Percentiles rank a stretch among this genome's conserved stretches.
These are phyloP conservation scores for Syzygium oleosum DNA, from an alignment of 345 rosid species.

Conservation along the genomic window DNA sequence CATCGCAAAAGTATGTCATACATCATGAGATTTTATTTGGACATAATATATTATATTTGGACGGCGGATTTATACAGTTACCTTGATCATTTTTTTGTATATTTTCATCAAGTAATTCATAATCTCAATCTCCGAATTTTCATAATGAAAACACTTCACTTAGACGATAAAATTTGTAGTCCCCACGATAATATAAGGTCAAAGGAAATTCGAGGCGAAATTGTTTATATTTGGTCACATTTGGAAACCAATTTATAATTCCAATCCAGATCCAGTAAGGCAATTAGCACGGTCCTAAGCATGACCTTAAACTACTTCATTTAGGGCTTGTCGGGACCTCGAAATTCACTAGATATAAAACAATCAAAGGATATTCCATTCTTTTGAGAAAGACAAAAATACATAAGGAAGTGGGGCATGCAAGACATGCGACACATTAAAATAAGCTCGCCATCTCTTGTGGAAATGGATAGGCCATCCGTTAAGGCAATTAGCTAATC, in stretches of 20 bases:
- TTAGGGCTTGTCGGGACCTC: too few species aligned
- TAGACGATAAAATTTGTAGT: background rate
- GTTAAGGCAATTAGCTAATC: background rate
- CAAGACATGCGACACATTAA: too few species aligned
- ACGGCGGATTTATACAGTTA: background rate
- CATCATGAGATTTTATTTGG: background rate
- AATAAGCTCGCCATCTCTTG: too few species aligned
- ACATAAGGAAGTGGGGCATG: too few species aligned
- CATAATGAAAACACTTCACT: background rate
- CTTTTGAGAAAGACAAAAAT: too few species aligned
- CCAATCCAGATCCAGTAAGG: background rate
- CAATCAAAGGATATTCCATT: too few species aligned
- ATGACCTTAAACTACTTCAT: too few species aligned
- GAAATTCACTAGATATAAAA: too few species aligned
- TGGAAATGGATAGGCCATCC: background rate
- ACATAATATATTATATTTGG: background rate
- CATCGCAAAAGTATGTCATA: background rate
- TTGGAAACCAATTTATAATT: background rate
- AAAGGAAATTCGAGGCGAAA: background rate
- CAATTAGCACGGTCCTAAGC: too few species aligned
- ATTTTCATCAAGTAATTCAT: background rate
- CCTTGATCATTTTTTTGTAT: background rate
- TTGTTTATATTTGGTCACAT: background rate
- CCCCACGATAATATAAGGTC: accelerated
- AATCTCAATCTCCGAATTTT: background rate